phyloP scores from a whole-genome alignment of 768 basidiomycete genomes.

The Hygrocybe coccinea region DNA sequence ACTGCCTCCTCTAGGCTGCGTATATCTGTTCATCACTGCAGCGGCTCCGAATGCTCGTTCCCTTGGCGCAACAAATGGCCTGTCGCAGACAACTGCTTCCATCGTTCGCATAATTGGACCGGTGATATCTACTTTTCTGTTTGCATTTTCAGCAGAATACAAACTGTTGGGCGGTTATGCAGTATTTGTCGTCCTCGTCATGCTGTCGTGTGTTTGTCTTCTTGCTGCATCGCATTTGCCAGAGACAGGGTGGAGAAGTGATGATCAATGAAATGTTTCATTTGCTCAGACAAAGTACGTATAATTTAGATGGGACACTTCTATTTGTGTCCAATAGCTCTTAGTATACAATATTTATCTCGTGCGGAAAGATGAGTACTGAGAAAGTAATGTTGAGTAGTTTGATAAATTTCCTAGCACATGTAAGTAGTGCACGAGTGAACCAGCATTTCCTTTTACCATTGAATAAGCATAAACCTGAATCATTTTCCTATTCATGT shows the following conservation, averaged over 20 bases:
- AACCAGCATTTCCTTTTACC: too few relatives aligned
- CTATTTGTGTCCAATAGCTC: too few relatives aligned
- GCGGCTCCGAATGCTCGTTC: constrained; percentile 49
- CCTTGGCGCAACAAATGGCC: constrained; percentile 55
- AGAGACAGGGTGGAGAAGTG: constrained; percentile 35
- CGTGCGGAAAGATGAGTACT: too few relatives aligned
- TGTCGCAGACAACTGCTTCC: constrained; percentile 48
- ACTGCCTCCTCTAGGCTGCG: constrained; percentile 34
- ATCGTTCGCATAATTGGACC: constrained; percentile 52
- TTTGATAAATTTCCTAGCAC: too few relatives aligned
- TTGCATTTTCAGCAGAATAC: constrained; percentile 46
- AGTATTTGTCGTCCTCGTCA: constrained; percentile 41
- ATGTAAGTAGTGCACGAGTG: too few relatives aligned
- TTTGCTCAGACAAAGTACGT: too few relatives aligned
- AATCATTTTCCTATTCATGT: too few relatives aligned
- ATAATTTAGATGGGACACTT: too few relatives aligned
- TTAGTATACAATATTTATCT: too few relatives aligned
- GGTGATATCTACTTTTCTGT: constrained; percentile 47
- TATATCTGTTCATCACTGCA: constrained; percentile 49
- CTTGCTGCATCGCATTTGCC: constrained; percentile 34
- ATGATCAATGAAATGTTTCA: too few relatives aligned
- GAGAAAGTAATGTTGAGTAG: too few relatives aligned
- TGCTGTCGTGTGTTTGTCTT: constrained; percentile 31
- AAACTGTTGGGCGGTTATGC: constrained; percentile 48
- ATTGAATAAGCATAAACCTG: too few relatives aligned